Base-by-base conservation (phyloP, 164 flowering plant species). In the Macadamia integrifolia region DNA sequence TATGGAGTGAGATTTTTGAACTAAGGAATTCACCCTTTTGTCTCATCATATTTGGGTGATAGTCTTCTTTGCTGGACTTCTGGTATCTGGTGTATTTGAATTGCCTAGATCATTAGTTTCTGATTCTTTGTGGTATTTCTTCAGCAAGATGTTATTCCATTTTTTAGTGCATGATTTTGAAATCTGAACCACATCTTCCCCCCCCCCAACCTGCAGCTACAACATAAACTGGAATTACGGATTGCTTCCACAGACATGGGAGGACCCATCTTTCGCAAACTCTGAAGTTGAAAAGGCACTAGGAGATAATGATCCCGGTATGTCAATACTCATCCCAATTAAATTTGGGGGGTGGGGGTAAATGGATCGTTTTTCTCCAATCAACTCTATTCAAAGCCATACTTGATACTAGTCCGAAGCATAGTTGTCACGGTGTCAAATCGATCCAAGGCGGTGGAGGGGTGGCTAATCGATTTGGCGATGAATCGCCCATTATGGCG, bases 181-280 rank as follows among this genome's bases (percentile, higher is more conserved):
- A 2, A 35, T 49, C 6, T 69, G n/a, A 56, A 46, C 13, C 32
- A 46, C 3, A 5, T 44, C 9, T 66, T 72, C 1, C 62, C 1
- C 56, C 60, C 44, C n/a, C 23, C 1, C 57, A 60, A 52, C 50
- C 44, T 11, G 40, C 78, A 78, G 81, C 17, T 94, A 94, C 85
- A 88, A 92, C 74, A 92, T 92, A 57, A 84, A 92, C 66, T 92
- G 99, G 98, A 94, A 94, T 61, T 94, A 94, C 72, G 99, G 99
- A 65, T 74, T 94, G 84, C 87, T 94, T 78, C 98, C 99, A 52
- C 99, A 94, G 80, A 94, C 97, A 67, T 94, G 99, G 99, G 99
- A 94, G 82, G 98, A 94, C 69, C 99, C 99, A 64, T 79, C 93
- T 65, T 69, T 79, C 43, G 89, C 94, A 28, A 92, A 90, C 69